Conservation (phyloP, 1,284 basidiomycete species). For the Boletus smithii region DNA sequence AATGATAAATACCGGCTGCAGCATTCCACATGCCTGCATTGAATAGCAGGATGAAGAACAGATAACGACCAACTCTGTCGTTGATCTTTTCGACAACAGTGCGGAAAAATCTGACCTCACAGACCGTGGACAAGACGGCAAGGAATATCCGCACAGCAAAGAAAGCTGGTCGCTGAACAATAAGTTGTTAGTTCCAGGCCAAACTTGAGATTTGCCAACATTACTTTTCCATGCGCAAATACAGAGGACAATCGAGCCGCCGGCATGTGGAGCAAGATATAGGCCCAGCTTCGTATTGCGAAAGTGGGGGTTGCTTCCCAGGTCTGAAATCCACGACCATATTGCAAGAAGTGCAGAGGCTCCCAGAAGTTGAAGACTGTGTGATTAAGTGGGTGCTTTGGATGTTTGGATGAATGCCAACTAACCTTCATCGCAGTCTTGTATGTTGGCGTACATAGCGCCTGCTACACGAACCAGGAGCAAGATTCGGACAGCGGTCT, state of each 20-base stretch:
- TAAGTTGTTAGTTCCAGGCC: constrained; percentile 10
- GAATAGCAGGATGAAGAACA: constrained; percentile 80
- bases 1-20: constrained; percentile 55
- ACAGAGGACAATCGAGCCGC: constrained; percentile 48
- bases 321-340: constrained; percentile 90
- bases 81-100: constrained; percentile 81
- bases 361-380: constrained; percentile 99
- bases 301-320: constrained; percentile 95
- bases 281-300: constrained; percentile 92
- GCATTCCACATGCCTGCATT: constrained; percentile 95
- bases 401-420: background rate
- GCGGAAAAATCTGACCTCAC: constrained; percentile 86
- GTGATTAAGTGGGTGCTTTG: background rate
- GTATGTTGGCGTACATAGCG: constrained; percentile 94
- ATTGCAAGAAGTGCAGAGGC: constrained; percentile 86
- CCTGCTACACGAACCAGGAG: constrained; percentile 79
- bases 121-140: constrained; percentile 69
- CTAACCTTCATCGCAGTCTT: constrained; percentile 95
- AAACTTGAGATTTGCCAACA: constrained; percentile 2
- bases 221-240: constrained; percentile 51
- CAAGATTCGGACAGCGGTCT: constrained; percentile 79
- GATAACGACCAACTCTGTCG: constrained; percentile 86
- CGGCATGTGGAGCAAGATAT: constrained; percentile 74
- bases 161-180: constrained; percentile 71
- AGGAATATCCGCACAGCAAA: constrained; percentile 85